Base-by-base conservation (phyloP, 257 asterid genomes). In the Penstemon eatonii region DNA sequence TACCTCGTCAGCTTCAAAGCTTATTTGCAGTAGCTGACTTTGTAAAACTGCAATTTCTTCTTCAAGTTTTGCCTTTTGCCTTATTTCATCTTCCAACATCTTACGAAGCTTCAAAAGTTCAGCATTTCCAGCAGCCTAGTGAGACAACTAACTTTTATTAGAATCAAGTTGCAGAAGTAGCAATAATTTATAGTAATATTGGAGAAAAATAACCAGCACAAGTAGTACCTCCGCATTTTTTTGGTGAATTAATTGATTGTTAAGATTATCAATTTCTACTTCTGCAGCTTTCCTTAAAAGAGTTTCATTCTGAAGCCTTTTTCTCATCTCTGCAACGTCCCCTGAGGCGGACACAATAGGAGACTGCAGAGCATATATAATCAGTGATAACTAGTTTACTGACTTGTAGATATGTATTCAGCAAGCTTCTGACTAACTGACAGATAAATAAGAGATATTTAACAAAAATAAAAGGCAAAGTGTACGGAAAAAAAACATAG, bases 1-100 rank as follows among this genome's bases (percentile, higher is more conserved):
- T 81, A 91, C 96, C 93, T 84, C 88, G 56, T 89, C 96, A 75
- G 94, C 97, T 80, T 91, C 89, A 19, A 76, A 85, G 76, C 96
- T 87, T 76, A 91, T 62, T 67, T 89, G 89, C 82, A 89, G 53
- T 15, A 91, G 83, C 75, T 81, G 91, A 55, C 81, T 81, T 60
- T 84, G 91, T 73, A 91, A 78, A 68, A 67, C 72, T 65, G 80
- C 64, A 42, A 91, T 85, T 77, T 89, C 91, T 71, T 84, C 93
- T 80, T 87, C 93, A 65, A 85, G 89, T 75, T 81, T 85, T 18
- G 67, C 81, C 70, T 84, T 91, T 70, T 78, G 79, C 40, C 66
- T 51, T 77, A 76, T 76, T 69, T 90, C 95, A 68, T 86, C 89
- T 72, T 88, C 89, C 78, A 90, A 82, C 85, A 82, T 73, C 79